Evolutionary conservation across 495 filamentous ascomycete genomes (phyloP).

Genomic region (Aspergillus heteromorphus): DNA sequence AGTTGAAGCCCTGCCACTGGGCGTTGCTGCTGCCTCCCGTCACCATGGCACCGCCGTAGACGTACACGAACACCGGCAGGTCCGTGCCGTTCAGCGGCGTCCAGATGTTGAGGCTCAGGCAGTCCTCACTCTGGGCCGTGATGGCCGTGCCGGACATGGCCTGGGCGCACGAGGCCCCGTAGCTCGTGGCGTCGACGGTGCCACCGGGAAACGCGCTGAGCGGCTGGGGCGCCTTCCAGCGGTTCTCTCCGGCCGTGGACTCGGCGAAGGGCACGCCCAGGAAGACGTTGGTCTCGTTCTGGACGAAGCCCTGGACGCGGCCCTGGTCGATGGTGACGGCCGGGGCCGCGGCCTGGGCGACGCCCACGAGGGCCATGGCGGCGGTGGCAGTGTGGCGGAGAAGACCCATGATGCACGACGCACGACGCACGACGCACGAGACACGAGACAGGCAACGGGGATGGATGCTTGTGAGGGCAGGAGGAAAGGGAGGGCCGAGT

Average conservation of each 20-base stretch:
- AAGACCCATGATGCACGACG: conserved; percentile 8
- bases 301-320: conserved; percentile 13
- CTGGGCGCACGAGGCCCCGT: conserved; percentile 24
- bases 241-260: conserved; percentile 22
- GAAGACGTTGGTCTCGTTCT: conserved; percentile 22
- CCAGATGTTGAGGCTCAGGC: conserved; percentile 26
- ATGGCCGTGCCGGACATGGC: conserved; percentile 19
- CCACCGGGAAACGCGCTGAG: conserved; percentile 9
- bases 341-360: neutral
- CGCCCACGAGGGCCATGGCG: conserved; percentile 9
- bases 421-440: neutral
- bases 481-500: too few relatives aligned
- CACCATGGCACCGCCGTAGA: conserved; percentile 26
- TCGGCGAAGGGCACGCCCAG: conserved; percentile 26
- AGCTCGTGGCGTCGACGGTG: conserved; percentile 17
- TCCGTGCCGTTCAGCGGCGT: conserved; percentile 8
- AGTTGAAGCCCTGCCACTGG: conserved; percentile 23
- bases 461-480: too few relatives aligned
- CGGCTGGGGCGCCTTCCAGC: conserved; percentile 22
- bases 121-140: conserved; percentile 23
- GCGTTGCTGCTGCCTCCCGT: conserved; percentile 21
- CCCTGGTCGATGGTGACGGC: conserved; percentile 15
- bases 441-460: neutral
- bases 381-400: conserved; percentile 4
- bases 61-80: conserved; percentile 25